Conservation (phyloP, 2,329 filamentous ascomycete species). For the Lasiodiplodia sp. region DNA sequence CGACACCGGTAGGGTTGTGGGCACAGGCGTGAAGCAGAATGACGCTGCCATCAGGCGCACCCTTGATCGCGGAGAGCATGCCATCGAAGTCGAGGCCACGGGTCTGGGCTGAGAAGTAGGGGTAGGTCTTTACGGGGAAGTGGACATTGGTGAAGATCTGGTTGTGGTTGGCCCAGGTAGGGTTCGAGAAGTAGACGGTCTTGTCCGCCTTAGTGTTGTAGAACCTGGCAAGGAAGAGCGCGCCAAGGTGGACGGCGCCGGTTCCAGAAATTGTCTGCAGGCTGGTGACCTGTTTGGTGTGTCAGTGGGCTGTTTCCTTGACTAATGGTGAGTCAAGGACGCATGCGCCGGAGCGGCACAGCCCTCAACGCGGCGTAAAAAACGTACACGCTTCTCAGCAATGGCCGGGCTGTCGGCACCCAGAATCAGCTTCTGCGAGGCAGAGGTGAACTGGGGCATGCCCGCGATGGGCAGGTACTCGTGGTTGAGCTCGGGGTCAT, state of each 20-base stretch:
- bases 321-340: conserved; percentile 17
- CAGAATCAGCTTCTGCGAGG: conserved; percentile 89
- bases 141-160: conserved; percentile 96
- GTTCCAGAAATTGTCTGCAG: conserved; percentile 97
- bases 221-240: conserved; percentile 92
- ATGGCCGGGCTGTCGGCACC: conserved; percentile 82
- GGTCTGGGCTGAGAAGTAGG: conserved; percentile 90
- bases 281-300: conserved; percentile 66
- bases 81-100: conserved; percentile 92
- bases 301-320: conserved; percentile 27
- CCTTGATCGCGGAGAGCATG: conserved; percentile 74
- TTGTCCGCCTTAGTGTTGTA: conserved; percentile 71
- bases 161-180: conserved; percentile 98
- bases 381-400: conserved; percentile 75
- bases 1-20: conserved; percentile 97
- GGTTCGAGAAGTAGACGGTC: conserved; percentile 88
- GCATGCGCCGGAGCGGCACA: conserved; percentile 1
- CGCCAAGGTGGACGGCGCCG: conserved; percentile 91
- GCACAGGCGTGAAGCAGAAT: conserved; percentile 94
- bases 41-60: conserved; percentile 80
- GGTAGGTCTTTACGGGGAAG: conserved; percentile 80
- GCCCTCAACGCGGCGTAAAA: conserved; percentile 3
- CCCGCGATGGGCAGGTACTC: conserved; percentile 98
- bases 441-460: conserved; percentile 81
- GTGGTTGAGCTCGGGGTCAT: conserved; percentile 91